phyloP scores from a whole-genome alignment of 176 grass and related monocot species.

The Avena sativa region DNA sequence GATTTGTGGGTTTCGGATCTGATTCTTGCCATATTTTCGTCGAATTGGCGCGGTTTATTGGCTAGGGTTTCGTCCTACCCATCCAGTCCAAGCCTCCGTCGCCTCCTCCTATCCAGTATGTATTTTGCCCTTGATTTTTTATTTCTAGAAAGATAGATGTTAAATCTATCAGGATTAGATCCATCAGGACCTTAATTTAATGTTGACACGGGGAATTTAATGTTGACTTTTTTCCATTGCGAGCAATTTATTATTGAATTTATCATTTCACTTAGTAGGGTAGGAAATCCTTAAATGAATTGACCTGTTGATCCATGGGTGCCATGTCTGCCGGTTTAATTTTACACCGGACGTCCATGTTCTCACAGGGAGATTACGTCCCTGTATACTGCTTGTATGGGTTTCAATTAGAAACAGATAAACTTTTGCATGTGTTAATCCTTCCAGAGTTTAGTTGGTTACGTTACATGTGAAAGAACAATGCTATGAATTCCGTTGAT shows the following conservation, averaged over 20 bases:
- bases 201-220: constrained; percentile 8
- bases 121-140: not conserved
- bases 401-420: not conserved
- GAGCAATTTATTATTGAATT: not conserved
- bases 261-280: not conserved
- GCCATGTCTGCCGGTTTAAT: not conserved
- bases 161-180: not conserved
- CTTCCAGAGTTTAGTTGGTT: not conserved
- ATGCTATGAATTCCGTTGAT: not conserved
- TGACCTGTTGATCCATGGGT: not conserved
- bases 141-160: not conserved
- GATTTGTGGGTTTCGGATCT: not conserved
- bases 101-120: not conserved
- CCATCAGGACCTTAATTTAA: not conserved
- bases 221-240: not conserved
- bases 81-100: not conserved
- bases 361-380: not conserved
- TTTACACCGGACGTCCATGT: not conserved
- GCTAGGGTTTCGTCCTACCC: constrained; percentile 43
- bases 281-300: not conserved
- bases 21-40: constrained; percentile 19
- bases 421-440: not conserved
- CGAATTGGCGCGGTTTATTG: constrained; percentile 29
- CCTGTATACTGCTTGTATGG: not conserved
- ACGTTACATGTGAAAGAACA: not conserved